A percentile compares a stretch with the other conserved stretches of the same genome.
Conservation (phyloP, 164 flowering plant genomes). For the Vitis labrusca region DNA sequence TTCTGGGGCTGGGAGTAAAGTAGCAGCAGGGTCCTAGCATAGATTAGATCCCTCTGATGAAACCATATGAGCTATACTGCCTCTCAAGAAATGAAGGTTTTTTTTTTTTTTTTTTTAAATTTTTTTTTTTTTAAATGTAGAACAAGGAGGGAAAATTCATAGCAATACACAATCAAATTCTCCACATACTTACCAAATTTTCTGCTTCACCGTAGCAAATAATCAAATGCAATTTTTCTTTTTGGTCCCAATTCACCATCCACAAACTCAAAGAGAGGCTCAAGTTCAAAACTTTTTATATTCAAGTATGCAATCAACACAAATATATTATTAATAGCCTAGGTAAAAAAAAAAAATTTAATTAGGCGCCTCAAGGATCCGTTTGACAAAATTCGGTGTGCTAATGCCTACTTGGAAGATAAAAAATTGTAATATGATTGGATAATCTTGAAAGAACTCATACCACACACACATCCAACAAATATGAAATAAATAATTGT, state of each 20-base stretch:
- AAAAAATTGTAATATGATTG: neutral
- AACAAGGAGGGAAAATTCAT: neutral
- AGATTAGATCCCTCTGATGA: no score
- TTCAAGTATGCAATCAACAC: neutral
- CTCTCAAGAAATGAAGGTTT: no score
- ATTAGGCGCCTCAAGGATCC: no score
- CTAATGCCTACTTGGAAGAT: constrained; percentile 1
- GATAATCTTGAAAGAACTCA: neutral
- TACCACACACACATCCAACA: neutral
- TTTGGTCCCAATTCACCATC: neutral
- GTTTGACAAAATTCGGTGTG: no score
- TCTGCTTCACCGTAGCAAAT: neutral
- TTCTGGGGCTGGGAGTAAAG: no score
- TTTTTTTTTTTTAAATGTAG: no score
- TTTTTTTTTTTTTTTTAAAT: no score
- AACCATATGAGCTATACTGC: no score
- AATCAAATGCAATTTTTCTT: neutral
- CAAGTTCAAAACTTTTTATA: neutral
- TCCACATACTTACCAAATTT: neutral
- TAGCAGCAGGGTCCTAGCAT: no score
- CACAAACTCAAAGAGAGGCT: neutral
- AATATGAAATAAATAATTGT: neutral
- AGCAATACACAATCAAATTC: neutral
- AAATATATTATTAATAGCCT: neutral
- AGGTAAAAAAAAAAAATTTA: neutral